phyloP scores from a whole-genome alignment of 1,284 basidiomycete species.

The Ustilago nuda region DNA sequence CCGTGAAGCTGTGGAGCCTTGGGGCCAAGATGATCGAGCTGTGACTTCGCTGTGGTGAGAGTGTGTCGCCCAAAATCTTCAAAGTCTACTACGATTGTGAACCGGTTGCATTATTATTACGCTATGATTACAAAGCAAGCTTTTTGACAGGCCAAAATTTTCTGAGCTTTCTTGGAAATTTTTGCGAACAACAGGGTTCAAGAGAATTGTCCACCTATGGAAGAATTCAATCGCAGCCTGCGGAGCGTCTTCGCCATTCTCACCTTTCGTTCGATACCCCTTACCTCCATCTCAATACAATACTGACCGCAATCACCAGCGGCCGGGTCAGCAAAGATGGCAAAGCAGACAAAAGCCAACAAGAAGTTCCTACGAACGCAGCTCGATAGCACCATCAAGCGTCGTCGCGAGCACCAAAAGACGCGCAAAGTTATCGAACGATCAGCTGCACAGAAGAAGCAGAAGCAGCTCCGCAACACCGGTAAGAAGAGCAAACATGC shows the following conservation, averaged over 20 bases:
- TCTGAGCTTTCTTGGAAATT: constrained; percentile 14
- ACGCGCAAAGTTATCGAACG: constrained; percentile 59
- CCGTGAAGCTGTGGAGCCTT: background rate
- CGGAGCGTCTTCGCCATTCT: background rate
- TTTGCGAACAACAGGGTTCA: constrained; percentile 10
- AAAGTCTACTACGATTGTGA: background rate
- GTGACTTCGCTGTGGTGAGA: background rate
- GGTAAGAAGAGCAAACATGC: constrained; percentile 36
- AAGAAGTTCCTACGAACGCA: constrained; percentile 65
- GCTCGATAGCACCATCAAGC: constrained; percentile 63
- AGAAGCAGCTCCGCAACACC: constrained; percentile 44
- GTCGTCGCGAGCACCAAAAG: constrained; percentile 61
- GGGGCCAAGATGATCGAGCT: background rate
- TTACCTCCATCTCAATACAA: background rate
- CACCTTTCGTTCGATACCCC: background rate
- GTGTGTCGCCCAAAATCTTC: background rate
- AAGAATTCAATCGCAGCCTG: background rate
- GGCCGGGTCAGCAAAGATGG: constrained; percentile 47
- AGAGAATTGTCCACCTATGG: constrained; percentile 10
- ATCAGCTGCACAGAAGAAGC: constrained; percentile 42
- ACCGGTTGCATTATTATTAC: too few species aligned
- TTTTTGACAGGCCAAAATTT: constrained; percentile 14
- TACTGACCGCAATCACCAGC: background rate
- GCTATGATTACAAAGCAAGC: constrained; percentile 19
- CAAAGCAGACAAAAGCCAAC: constrained; percentile 63